Evolutionary conservation across 1,284 basidiomycete species (phyloP), one percentile per base, ranked within the genome.

Genomic region (Athelia psychrophila): DNA sequence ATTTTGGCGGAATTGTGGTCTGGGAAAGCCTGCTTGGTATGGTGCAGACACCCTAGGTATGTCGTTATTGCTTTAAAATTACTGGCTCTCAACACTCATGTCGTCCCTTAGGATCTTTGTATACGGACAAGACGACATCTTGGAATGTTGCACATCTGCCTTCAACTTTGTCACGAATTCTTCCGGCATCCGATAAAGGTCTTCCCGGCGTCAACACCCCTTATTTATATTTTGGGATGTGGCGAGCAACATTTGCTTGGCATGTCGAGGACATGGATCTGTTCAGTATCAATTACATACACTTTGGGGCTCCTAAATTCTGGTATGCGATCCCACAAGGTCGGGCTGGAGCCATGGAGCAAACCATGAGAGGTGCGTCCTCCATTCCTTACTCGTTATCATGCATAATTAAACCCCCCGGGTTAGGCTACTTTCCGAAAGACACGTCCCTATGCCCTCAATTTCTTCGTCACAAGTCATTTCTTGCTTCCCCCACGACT

Each of bases 211-310:
- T 99, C 49, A 99, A 98, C 64, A 91, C 94, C 1, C 96, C 96
- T 0, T 99, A 99, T 67, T 81, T 99, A 3, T 99, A 99, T 71
- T 98, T 97, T 69, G 96, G 96, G 58, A 98, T 98, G 94, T 99
- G 96, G 96, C 80, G 94, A 49, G 96, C 97, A 15, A 95, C 94
- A 0, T 97, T 99, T 69, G 94, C 96, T 0, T 99, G 97, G 97
- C 96, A 99, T 62, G 96, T 99, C 46, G 96, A 99, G 64, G 87
- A 94, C 67, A 94, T 94, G 92, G 96, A 98, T 66, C 79, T 99
- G 2, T 97, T 96, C 72, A 96, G 93, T 51, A 99, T 99, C 76
- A 99, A 98, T 70, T 98, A 97, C 66, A 95, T 99, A 56, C 96
- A 99, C 70, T 99, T 98, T 65, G 96, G 96, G 2, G 95, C 96